Evolutionary conservation across 176 grass and related monocot species (phyloP), one percentile per base, ranked within the genome.

Genomic region (Alloteropsis semialata): DNA sequence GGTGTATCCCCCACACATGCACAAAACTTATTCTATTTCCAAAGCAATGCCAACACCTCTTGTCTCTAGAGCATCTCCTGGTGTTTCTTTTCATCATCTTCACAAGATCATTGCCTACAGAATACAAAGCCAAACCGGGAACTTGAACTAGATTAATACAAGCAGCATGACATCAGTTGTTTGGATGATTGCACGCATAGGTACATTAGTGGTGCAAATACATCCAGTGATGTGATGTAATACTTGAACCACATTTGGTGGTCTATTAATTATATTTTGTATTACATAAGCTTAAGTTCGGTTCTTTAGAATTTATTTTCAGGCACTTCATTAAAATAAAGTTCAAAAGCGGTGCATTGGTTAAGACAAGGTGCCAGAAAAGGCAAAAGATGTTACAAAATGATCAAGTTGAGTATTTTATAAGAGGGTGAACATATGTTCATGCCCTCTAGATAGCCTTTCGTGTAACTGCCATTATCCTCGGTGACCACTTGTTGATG

Each of bases 381-480:
- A 43, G 33, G 38, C 6, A 12, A 41, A 55, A 25, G 13, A 34
- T n/a, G 67, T 63, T 57, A 79, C 18, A 80, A 74, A 80, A 84
- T 80, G 58, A 68, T 29, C 81, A 84, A 80, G 46, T 84, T n/a
- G 86, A 43, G 14, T 29, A 50, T 55, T 74, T 29, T 75, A 67
- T 65, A 67, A 17, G 30, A 24, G 42, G 8, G 15, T 78, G 63
- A 29, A 21, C 6, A 22, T 72, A 57, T 45, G 74, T 45, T 74
- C 75, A 83, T 74, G 58, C 36, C 65, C 45, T 45, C 33, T 66
- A 46, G 11, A 12, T 28, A 54, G 43, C 67, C 58, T 79, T 73
- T 57, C 8, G 28, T 74, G 75, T 68, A 76, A 75, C 39, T 60
- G 22, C 8, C 81, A 80, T 88, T 79, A 74, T 88, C 66, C 39